These are phyloP conservation scores for Paraphaeosphaeria sporulosa DNA, from an alignment of 2,329 filamentous ascomycete species.

Conservation along the genomic window DNA sequence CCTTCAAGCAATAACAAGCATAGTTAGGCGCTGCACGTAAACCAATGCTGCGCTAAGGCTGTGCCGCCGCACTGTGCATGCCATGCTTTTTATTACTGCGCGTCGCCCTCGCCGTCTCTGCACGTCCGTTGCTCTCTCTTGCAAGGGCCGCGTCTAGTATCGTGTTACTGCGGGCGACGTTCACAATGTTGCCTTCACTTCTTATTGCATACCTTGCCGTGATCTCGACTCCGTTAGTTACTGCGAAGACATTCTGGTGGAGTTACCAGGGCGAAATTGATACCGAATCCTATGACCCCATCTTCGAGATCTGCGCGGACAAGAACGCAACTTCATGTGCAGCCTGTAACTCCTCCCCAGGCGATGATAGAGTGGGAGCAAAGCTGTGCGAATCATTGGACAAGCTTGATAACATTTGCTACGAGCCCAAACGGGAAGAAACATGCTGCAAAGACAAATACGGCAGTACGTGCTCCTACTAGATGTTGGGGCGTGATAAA, in stretches of 20 bases:
- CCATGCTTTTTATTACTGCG: background rate
- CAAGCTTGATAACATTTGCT: conserved; percentile 20
- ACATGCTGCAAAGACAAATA: conserved; percentile 22
- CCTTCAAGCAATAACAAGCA: conserved; percentile 1
- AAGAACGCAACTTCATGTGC: conserved; percentile 9
- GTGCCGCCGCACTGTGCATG: background rate
- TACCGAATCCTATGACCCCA: conserved; percentile 14
- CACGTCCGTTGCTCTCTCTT: background rate
- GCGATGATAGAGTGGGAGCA: conserved; percentile 6
- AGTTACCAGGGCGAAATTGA: conserved; percentile 11
- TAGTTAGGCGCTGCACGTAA: background rate
- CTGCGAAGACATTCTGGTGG: conserved; percentile 21
- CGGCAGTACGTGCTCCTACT: conserved; percentile 13
- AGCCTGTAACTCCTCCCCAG: conserved; percentile 10
- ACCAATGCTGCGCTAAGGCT: background rate
- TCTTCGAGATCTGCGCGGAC: conserved; percentile 18
- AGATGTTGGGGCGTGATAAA: background rate
- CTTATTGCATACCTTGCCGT: background rate
- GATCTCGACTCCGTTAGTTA: background rate
- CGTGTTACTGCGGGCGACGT: background rate
- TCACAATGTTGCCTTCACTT: background rate
- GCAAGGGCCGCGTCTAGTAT: background rate
- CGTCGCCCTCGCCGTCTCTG: background rate
- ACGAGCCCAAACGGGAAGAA: conserved; percentile 21
- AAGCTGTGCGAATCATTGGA: conserved; percentile 15